Evolutionary conservation across 441 rosid species (phyloP).

Genomic region (Breynia disticha): DNA sequence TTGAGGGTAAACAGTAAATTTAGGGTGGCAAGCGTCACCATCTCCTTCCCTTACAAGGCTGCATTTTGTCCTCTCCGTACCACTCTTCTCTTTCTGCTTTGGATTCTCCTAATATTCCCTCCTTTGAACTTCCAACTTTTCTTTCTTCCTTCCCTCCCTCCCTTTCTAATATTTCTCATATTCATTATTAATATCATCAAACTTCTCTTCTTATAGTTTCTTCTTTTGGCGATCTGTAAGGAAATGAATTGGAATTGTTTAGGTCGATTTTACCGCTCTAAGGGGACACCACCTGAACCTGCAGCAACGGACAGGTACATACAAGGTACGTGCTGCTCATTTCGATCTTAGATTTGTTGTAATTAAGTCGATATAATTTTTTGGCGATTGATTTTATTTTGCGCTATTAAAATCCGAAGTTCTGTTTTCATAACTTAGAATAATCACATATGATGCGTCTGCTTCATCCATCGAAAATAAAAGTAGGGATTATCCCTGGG

Average conservation of each 20-base stretch:
- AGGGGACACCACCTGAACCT: conserved; percentile 7
- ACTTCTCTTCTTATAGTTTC: neutral
- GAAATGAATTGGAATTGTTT: conserved; percentile 22
- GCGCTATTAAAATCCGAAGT: too few relatives aligned
- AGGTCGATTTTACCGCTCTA: conserved; percentile 16
- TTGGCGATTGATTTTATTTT: neutral
- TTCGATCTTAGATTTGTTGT: neutral
- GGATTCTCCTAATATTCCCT: conserved; percentile 14
- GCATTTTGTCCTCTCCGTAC: conserved; percentile 22
- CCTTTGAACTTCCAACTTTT: neutral
- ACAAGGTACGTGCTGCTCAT: conserved; percentile 15
- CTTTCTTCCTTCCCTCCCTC: neutral
- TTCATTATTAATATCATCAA: neutral
- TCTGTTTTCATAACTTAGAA: too few relatives aligned
- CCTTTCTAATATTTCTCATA: neutral
- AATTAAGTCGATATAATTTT: too few relatives aligned
- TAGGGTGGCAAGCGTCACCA: too few relatives aligned
- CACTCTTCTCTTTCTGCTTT: conserved; percentile 2
- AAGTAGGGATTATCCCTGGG: conserved; percentile 51
- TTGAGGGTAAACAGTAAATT: too few relatives aligned
- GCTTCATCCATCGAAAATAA: conserved; percentile 12
- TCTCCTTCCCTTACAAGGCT: conserved; percentile 7
- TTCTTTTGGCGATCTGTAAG: neutral
- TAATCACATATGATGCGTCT: too few relatives aligned
- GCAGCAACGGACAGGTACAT: neutral